Evolutionary conservation across 106 monocot species (phyloP).

Genomic region (Amphibolis antarctica): DNA sequence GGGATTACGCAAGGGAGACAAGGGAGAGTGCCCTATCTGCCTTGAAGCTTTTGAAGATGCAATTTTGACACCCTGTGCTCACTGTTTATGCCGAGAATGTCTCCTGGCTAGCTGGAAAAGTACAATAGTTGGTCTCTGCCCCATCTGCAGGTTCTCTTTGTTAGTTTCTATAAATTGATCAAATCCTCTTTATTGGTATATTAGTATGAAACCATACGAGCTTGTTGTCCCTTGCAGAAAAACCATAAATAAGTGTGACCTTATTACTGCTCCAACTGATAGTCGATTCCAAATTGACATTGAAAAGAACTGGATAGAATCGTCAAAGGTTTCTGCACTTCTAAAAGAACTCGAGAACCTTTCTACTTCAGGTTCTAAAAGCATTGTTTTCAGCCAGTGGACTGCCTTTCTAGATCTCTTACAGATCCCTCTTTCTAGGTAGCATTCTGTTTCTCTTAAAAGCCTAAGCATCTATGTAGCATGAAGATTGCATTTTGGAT

Average conservation of each 20-base stretch:
- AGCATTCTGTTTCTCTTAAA: conserved; percentile 7
- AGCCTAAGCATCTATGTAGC: neutral
- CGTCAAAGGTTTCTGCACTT: conserved; percentile 76
- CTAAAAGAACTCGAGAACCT: conserved; percentile 58
- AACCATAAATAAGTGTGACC: conserved; percentile 42
- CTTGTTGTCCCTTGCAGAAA: conserved; percentile 30
- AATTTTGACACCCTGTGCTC: conserved; percentile 89
- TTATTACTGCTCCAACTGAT: conserved; percentile 73
- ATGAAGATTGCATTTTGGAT: too few species aligned
- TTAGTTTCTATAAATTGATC: too few species aligned
- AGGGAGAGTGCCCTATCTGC: conserved; percentile 89
- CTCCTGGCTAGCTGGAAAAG: conserved; percentile 75
- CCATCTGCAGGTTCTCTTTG: conserved; percentile 60
- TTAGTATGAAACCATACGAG: neutral
- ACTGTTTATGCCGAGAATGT: conserved; percentile 86
- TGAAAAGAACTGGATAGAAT: conserved; percentile 87
- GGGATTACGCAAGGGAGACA: conserved; percentile 62
- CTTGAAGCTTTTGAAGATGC: conserved; percentile 97
- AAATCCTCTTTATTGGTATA: too few species aligned
- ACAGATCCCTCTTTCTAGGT: conserved; percentile 80
- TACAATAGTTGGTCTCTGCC: conserved; percentile 54
- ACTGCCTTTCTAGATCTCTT: conserved; percentile 96
- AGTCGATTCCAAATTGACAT: conserved; percentile 71
- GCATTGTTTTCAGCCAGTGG: conserved; percentile 98
- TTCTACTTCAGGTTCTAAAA: conserved; percentile 57